Evolutionary conservation across 495 filamentous ascomycete species (phyloP), one percentile per base, ranked within the genome.

Genomic region (Xylaria nigripes): DNA sequence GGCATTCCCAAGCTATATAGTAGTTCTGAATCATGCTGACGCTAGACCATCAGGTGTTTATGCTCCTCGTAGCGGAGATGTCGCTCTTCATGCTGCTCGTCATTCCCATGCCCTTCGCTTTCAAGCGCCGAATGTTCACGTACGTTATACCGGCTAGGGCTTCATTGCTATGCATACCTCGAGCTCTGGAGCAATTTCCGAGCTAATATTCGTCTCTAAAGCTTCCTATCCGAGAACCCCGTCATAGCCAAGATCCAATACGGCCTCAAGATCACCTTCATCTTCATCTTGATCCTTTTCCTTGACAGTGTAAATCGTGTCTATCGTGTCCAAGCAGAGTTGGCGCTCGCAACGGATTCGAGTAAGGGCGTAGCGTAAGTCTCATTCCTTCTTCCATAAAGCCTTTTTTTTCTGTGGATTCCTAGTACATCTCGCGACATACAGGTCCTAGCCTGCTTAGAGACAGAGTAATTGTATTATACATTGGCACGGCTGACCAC

Each of bases 261-360:
- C 63, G 68, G 65, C 53, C 57, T 76, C 43, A 73, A 96, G 85
- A 98, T 98, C 43, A 95, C 90, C 2, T 98, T 97, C 65, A 90
- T 97, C 62, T 97, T 97, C 74, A 97, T 98, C 63, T 72, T 96
- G 42, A 95, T 98, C 53, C 84, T 98, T 46, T 98, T 97, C 77
- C 81, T 98, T 68, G 93, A 98, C 74, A 96, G 90, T 69, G 90
- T 98, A 68, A 98, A 98, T 73, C 90, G 93, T 45, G 93, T 98
- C 61, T 97, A 95, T 68, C 88, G 92, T 21, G 93, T 98, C 45
- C 92, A 96, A 72, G 73, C 88, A 55, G 93, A 98, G 70, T 75
- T 96, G n/a, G 71, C 76, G 10, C 69, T 76, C 9, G 75, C 78
- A 59, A 72, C 80, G 24, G 76, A 84, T 43, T 59, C 62, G n/a